phyloP scores from a whole-genome alignment of 75 land plant genomes.

The Selaginella moellendorffii region DNA sequence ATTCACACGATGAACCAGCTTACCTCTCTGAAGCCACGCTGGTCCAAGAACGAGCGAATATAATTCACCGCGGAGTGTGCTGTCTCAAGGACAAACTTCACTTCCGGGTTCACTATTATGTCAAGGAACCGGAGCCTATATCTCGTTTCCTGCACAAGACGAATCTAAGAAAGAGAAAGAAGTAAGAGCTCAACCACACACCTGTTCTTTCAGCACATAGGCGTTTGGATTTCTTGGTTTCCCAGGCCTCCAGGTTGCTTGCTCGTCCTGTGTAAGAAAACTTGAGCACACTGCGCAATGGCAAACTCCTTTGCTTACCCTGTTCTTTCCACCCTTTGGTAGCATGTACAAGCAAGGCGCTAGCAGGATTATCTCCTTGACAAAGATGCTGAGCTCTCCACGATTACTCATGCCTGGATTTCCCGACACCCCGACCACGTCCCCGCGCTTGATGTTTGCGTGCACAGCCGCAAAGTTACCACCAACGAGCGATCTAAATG shows the following conservation, averaged over 20 bases:
- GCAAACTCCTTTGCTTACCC: neutral
- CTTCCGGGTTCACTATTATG: constrained; percentile 73
- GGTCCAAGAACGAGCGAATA: constrained; percentile 45
- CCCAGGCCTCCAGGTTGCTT: neutral
- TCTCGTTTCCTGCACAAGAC: constrained; percentile 87
- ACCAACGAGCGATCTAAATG: constrained; percentile 13
- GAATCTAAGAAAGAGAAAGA: no score
- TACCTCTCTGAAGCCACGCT: constrained; percentile 75
- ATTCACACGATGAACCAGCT: neutral
- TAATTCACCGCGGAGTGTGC: constrained; percentile 44
- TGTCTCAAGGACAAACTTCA: constrained; percentile 59
- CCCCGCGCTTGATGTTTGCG: constrained; percentile 67
- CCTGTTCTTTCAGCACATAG: neutral
- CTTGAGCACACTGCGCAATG: neutral
- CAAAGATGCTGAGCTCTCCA: constrained; percentile 83
- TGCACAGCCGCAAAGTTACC: constrained; percentile 50
- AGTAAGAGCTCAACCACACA: no score
- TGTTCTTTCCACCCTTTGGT: constrained; percentile 41
- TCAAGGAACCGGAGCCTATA: constrained; percentile 85
- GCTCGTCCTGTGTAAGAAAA: neutral
- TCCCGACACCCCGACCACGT: constrained; percentile 69
- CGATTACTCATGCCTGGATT: constrained; percentile 54
- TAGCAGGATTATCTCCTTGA: constrained; percentile 40
- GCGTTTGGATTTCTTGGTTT: neutral
- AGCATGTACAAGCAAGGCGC: constrained; percentile 85